Base-by-base conservation (phyloP, 2,329 filamentous ascomycete genomes). In the Colletotrichum spinosum region DNA sequence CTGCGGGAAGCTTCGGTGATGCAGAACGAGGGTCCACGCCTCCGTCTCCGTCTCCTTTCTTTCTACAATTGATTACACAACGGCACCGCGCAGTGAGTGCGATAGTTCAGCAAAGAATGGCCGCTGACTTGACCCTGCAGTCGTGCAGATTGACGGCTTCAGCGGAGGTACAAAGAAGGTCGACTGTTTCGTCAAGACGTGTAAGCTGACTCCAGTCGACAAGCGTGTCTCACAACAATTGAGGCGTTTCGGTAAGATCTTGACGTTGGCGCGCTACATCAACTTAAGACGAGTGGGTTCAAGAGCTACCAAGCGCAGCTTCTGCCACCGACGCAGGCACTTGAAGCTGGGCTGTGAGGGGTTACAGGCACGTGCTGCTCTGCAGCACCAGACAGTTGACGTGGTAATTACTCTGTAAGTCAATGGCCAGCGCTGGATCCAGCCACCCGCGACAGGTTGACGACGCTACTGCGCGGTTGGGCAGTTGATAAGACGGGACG, bases 1-100 rank as follows among this genome's bases (percentile, higher is more conserved):
- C 45, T 52, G 58, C 15, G 52, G 62, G 52, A 62, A 62, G 52
- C 58, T 65, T 65, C 58, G 62, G 58, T 15, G 58, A 25, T 65
- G 58, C 58, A 62, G 62, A 48, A 37, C 17, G 25, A 25, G 25
- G 25, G 25, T 25, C 25, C 25, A 25, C 25, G 25, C 25, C 25
- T 25, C 25, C 25, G 45, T 34, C 45, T 48, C 15, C 45, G 15
- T 12, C 25, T 35, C 25, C 46, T 9, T 11, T 8, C 42, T 3
- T 11, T 8, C 11, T 45, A 11, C 13, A 11, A 45, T n/a, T 12
- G 42, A 45, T n/a, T 12, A 11, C 42, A 17, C 42, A n/a, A n/a
- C 13, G 10, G 42, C 15, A 45, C 13, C 4, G 38, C 13, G n/a
- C 44, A 25, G 13, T n/a, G 10, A 10, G 15, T n/a, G 44, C 44